Evolutionary conservation across 1,139 yeast species (phyloP).

Genomic region (Yamadazyma jaroonii): DNA sequence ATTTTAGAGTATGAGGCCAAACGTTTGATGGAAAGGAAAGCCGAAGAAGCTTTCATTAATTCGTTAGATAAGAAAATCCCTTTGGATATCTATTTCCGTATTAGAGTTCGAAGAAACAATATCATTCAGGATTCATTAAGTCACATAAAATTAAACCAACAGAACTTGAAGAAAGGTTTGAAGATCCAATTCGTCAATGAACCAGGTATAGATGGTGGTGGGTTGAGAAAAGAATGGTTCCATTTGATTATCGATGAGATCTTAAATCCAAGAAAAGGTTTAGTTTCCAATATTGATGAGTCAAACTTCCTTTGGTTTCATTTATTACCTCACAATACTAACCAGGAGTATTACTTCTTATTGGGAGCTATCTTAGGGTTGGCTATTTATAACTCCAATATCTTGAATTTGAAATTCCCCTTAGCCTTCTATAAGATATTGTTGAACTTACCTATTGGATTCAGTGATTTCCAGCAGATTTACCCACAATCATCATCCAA

Average conservation of each 20-base stretch:
- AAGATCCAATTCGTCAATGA: slow-evolving; percentile 80
- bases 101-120: slow-evolving; percentile 64
- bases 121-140: slow-evolving; percentile 74
- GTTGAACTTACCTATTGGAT: slow-evolving; percentile 50
- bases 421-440: slow-evolving; percentile 72
- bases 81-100: slow-evolving; percentile 64
- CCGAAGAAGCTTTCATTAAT: slow-evolving; percentile 83
- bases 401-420: slow-evolving; percentile 77
- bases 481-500: slow-evolving; percentile 67
- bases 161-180: slow-evolving; percentile 70
- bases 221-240: slow-evolving; percentile 92
- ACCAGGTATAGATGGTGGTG: slow-evolving; percentile 95
- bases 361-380: slow-evolving; percentile 86
- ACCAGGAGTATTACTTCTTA: slow-evolving; percentile 59
- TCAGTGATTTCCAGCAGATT: slow-evolving; percentile 64
- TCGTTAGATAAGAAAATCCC: slow-evolving; percentile 63
- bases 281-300: slow-evolving; percentile 62
- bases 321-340: slow-evolving; percentile 41
- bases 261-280: slow-evolving; percentile 63
- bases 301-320: slow-evolving; percentile 78
- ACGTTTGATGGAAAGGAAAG: slow-evolving; percentile 79
- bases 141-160: slow-evolving; percentile 55
- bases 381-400: slow-evolving; percentile 88
- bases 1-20: slow-evolving; percentile 82
- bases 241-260: slow-evolving; percentile 64